Percentiles rank a stretch among this genome's conserved stretches.
Evolutionary conservation across 2,329 filamentous ascomycete genomes (phyloP).

Genomic region (Dothistroma pini): DNA sequence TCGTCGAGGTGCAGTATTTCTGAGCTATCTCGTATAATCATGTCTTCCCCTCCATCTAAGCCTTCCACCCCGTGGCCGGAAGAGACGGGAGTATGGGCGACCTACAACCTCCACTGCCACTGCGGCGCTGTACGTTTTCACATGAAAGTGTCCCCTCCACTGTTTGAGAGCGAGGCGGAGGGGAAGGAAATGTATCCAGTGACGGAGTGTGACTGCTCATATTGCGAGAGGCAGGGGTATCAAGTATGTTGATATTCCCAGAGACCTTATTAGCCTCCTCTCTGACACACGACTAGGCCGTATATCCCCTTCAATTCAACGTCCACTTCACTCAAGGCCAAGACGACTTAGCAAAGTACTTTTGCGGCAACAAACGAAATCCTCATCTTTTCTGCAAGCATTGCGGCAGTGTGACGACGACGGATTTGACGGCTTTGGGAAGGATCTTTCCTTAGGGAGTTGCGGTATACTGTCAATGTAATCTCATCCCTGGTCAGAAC

Average conservation of each 20-base stretch:
- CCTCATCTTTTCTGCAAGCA: constrained; percentile 27
- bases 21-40: neutral
- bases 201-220: constrained; percentile 26
- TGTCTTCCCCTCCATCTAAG: neutral
- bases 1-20: neutral
- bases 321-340: constrained; percentile 22
- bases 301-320: constrained; percentile 24
- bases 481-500: constrained; percentile 2
- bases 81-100: constrained; percentile 16
- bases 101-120: constrained; percentile 30
- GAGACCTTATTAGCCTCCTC: neutral
- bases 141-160: constrained; percentile 28
- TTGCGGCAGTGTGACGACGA: constrained; percentile 23
- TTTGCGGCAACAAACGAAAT: constrained; percentile 15
- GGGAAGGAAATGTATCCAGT: constrained; percentile 22
- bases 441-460: constrained; percentile 19
- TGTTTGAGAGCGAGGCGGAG: constrained; percentile 16
- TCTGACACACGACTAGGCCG: neutral
- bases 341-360: constrained; percentile 22
- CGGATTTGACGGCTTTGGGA: constrained; percentile 20
- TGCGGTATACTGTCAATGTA: constrained; percentile 25
- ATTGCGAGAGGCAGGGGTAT: constrained; percentile 24
- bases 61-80: constrained; percentile 16
- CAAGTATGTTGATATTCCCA: neutral
- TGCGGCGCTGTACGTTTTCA: constrained; percentile 28